Evolutionary conservation across 805 yeast species (phyloP), one percentile per base, ranked within the genome.

Genomic region (Candida ovalis): DNA sequence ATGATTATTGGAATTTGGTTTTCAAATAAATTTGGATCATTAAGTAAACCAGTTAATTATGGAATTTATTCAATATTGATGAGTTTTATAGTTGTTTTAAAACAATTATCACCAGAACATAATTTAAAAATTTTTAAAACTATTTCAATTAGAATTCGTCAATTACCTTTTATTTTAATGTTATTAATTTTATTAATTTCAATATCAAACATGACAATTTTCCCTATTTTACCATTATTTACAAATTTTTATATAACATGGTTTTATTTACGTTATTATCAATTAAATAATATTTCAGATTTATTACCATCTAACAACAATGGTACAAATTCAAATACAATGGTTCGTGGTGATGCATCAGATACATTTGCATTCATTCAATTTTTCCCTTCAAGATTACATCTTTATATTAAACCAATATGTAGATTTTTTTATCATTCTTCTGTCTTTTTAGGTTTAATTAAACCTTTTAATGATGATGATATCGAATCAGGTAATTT

Each of bases 331-430:
- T 61, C 19, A 27, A 54, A 44, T 22, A 44, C 56, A 30, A 62
- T 73, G 22, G 68, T 82, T 10, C 66, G 77, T 24, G 97, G 97
- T 35, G 97, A 90, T 64, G 96, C 97, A 0, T 83, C 94, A 0
- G 97, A 91, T 56, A 86, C 92, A 1, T 91, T 91, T 71, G 82
- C 87, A 47, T 74, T 91, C 52, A 82, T 84, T 28, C 84, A 85
- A 57, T 88, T 91, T 63, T 91, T 91, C 80, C 97, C 97, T 0
- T 80, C 74, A 42, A 62, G 77, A 1, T 32, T 77, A 2, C 79
- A 80, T 47, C 77, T 80, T 2, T 52, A 75, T 23, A 62, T 88
- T 42, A 70, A 72, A 30, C 79, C 81, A 1, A 56, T 82, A 0
- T 82, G 83, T 51, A 64, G 77, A 39, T 62, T 60, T 4, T 47